A percentile compares a stretch with the other conserved stretches of the same genome.
phyloP scores from a whole-genome alignment of 192 early-diverging fungal species.

The Gryganskiella cystojenkinii region DNA sequence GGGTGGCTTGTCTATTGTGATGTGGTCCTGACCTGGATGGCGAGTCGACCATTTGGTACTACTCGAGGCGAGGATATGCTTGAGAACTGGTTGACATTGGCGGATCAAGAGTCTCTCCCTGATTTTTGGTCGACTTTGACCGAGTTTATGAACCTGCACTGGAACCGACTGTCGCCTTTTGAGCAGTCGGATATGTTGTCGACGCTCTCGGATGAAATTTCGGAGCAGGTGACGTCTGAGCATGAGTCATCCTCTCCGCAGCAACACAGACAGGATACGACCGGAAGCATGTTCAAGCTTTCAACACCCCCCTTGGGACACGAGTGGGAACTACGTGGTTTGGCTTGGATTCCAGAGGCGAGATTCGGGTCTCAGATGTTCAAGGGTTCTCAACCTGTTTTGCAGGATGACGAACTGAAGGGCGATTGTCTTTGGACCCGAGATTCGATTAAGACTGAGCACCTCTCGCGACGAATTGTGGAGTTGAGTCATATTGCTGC shows the following conservation, averaged over 20 bases:
- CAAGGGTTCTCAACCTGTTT: constrained; percentile 14
- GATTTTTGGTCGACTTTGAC: constrained; percentile 49
- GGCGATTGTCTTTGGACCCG: constrained; percentile 39
- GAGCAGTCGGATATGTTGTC: constrained; percentile 51
- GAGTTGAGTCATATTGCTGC: constrained; percentile 43
- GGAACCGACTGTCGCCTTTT: constrained; percentile 42
- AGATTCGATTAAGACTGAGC: constrained; percentile 28
- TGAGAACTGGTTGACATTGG: constrained; percentile 35
- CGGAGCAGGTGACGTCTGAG: not conserved
- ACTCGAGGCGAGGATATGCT: constrained; percentile 8
- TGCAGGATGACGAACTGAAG: constrained; percentile 37
- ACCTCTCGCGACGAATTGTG: constrained; percentile 30
- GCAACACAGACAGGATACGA: not conserved
- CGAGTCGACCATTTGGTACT: constrained; percentile 47
- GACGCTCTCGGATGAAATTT: constrained; percentile 32
- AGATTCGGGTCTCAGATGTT: constrained; percentile 29
- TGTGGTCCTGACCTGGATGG: constrained; percentile 64
- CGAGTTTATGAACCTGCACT: constrained; percentile 47
- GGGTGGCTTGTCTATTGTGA: constrained; percentile 63
- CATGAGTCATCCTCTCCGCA: not conserved
- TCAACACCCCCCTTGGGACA: constrained; percentile 55
- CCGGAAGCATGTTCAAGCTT: constrained; percentile 26
- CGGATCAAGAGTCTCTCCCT: constrained; percentile 19
- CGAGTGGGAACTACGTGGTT: constrained; percentile 61
- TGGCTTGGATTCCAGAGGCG: constrained; percentile 55